Evolutionary conservation across 805 yeast species (phyloP).

Genomic region (Saccharomycopsis sp.): DNA sequence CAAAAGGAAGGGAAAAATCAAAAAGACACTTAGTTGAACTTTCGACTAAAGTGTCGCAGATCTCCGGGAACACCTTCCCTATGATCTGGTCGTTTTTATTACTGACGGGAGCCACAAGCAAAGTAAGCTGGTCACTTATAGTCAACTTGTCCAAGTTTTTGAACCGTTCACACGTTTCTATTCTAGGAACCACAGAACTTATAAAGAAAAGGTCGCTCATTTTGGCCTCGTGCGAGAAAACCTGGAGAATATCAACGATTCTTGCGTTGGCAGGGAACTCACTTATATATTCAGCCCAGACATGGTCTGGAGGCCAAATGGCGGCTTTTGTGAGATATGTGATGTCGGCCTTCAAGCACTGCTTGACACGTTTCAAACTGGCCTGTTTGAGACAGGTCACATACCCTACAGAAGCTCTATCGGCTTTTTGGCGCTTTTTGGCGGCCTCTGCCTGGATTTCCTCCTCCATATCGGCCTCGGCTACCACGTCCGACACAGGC

Average conservation of each 20-base stretch:
- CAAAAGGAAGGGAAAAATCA: conserved; percentile 26
- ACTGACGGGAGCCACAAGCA: conserved; percentile 60
- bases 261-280: conserved; percentile 48
- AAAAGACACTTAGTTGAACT: conserved; percentile 9
- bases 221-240: conserved; percentile 38
- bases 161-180: conserved; percentile 38
- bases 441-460: neutral
- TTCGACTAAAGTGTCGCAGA: conserved; percentile 47
- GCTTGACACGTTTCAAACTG: conserved; percentile 37
- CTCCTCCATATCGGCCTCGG: neutral
- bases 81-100: conserved; percentile 27
- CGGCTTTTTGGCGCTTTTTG: neutral
- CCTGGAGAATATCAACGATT: conserved; percentile 39
- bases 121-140: conserved; percentile 48
- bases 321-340: conserved; percentile 52
- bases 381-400: conserved; percentile 9
- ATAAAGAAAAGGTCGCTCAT: conserved; percentile 30
- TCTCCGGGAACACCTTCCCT: conserved; percentile 38
- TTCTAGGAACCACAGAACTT: conserved; percentile 34
- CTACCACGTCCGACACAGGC: conserved; percentile 6
- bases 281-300: conserved; percentile 62
- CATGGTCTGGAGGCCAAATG: conserved; percentile 71
- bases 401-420: conserved; percentile 9
- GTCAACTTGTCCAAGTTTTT: conserved; percentile 37
- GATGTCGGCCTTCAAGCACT: conserved; percentile 45